Base-by-base conservation (phyloP, 2,329 filamentous ascomycete species). In the Madurella fahalii region DNA sequence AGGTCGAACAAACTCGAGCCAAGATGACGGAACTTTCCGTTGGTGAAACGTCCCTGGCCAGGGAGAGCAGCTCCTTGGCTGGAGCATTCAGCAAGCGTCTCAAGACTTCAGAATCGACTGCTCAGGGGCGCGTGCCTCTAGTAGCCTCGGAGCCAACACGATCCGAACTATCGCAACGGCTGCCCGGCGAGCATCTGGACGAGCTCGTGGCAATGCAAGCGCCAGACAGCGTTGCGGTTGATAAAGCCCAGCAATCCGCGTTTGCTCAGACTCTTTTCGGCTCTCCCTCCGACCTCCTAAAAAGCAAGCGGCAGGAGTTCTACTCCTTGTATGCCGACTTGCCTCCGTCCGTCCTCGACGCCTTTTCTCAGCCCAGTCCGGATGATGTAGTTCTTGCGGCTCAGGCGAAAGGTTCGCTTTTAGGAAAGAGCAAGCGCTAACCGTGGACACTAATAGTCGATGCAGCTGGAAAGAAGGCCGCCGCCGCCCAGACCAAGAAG, bases 381-480 rank as follows among this genome's bases (percentile, higher is more conserved):
- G 92, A 97, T 75, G 92, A 96, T 70, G 75, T 94, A 67, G 89
- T 96, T 65, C 79, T 90, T 59, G 84, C 86, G 70, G 93, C 92
- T 63, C 93, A 96, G 78, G 86, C 86, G 74, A 88, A 91, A 90
- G 87, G 87, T 90, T 89, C 85, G 84, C 80, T 75, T 68, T 77
- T 76, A 71, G 70, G 72, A 66, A 78, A 72, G 69, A 74, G 72
- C 69, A 74, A 73, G 63, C 74, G 71, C 72, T 72, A 72, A 71
- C 25, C 65, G 68, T 73, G 71, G 72, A 74, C 77, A 76, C 78
- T 82, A 76, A 82, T 77, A 66, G 63, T 58, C 50, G 56, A 62
- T 48, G 61, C 73, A 83, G 79, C 80, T 63, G 79, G 78, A 51
- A 79, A 79, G 50, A 75, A 74, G 58, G 70, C 69, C 54, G 65